These are phyloP conservation scores for Wallacemonas sp. DNA, from an alignment of 208 protist species.

Conservation along the genomic window DNA sequence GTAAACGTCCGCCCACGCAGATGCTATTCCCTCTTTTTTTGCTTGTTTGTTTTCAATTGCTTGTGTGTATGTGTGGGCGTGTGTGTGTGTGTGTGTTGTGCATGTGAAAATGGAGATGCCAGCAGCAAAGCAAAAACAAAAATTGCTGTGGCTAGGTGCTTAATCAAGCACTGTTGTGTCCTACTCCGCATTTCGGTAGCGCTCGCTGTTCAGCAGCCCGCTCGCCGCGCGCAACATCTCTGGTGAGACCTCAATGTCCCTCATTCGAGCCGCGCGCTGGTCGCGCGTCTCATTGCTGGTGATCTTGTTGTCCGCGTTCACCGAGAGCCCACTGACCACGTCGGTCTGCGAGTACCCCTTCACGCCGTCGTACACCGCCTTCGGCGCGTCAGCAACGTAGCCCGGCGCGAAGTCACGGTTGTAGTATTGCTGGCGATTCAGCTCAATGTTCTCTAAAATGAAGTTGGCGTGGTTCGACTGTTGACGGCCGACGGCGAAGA, in stretches of 20 bases:
- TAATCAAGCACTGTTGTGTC: no score
- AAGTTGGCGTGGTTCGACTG: conserved; percentile 70
- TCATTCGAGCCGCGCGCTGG: conserved; percentile 43
- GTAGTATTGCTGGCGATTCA: conserved; percentile 82
- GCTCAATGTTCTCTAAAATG: conserved; percentile 87
- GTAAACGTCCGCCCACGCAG: no score
- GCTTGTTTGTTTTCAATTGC: no score
- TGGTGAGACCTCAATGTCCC: conserved; percentile 39
- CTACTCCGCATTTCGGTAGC: conserved; percentile 30
- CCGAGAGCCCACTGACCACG: conserved; percentile 57
- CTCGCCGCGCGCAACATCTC: conserved; percentile 72
- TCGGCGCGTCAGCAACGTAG: conserved; percentile 59
- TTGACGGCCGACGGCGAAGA: conserved; percentile 45
- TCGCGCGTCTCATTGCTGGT: conserved; percentile 46
- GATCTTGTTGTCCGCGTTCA: conserved; percentile 67
- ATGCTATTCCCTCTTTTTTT: no score
- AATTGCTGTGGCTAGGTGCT: no score
- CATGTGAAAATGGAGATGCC: no score
- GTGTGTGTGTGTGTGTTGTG: no score
- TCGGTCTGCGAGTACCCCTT: conserved; percentile 68
- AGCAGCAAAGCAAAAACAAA: no score
- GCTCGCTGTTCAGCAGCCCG: conserved; percentile 48
- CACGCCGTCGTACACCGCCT: conserved; percentile 72
- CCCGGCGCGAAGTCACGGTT: conserved; percentile 69
- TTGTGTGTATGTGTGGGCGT: no score